Evolutionary conservation across 805 yeast genomes (phyloP), one percentile per base, ranked within the genome.

Genomic region (Kodamaea lidongshanica): DNA sequence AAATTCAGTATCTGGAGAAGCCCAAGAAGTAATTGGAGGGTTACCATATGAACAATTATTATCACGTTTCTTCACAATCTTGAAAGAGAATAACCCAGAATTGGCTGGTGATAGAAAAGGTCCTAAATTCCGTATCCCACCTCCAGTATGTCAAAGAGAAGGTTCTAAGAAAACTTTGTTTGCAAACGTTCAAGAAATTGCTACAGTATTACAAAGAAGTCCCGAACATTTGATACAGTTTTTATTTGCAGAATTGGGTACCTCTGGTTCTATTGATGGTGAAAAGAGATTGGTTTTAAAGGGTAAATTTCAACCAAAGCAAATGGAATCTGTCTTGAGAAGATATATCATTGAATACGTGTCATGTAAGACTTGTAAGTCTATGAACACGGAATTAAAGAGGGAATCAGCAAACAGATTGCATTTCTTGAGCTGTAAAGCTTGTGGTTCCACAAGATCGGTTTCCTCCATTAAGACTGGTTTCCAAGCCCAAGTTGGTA

Each of bases 191-290:
- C 95, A 88, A 66, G 95, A 84, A 51, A 92, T 92, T 47, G 75
- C 95, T 40, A 84, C 84, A 46, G 92, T 87, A 34, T 73, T 92
- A 68, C 96, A 92, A 63, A 79, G 99, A 68, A 83, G 87, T 32
- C 92, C 95, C 45, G 98, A 92, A 54, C 98, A 92, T 65, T 78
- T 92, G 43, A 92, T 92, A 60, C 96, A 87, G 67, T 92, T 82
- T 64, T 65, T 92, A 62, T 92, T 92, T 65, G 96, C 97, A 1
- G 99, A 92, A 68, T 72, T 92, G 74, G 99, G 99, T 79, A 92
- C 99, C 12, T 86, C 97, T 2, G 99, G 99, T 55, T 88, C 96
- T 34, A 89, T 92, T 38, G 99, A 92, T 65, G 98, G 97, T 59
- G 89, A 85, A 61, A 85, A 87, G 70, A 81, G 98, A 64, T 76